Evolutionary conservation across 164 flowering plant genomes (phyloP).

Genomic region (Nelumbo lutea): DNA sequence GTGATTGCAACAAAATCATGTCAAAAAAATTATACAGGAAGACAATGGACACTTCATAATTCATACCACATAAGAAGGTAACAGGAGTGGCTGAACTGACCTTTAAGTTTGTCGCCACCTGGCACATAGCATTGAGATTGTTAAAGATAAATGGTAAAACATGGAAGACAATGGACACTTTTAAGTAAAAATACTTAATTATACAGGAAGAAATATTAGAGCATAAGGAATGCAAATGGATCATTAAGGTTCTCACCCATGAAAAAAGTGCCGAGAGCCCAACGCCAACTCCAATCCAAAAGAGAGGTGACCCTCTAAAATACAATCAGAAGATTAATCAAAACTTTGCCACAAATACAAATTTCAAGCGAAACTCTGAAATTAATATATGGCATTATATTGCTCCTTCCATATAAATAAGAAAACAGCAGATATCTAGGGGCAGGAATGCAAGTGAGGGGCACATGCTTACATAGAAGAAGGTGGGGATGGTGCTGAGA

Average conservation of each 20-base stretch:
- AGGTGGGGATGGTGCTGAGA: constrained; percentile 52
- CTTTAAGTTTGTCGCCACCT: constrained; percentile 62
- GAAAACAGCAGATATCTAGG: background rate
- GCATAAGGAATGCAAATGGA: background rate
- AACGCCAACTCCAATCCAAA: constrained; percentile 96
- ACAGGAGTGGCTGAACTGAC: constrained; percentile 34
- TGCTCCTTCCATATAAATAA: background rate
- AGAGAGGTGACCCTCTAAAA: constrained; percentile 83
- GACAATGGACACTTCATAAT: background rate
- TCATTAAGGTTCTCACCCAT: constrained; percentile 44
- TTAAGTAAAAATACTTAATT: background rate
- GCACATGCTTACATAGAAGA: constrained; percentile 47
- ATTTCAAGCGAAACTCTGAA: background rate
- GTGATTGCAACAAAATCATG: too few species aligned
- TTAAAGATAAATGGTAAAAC: constrained; percentile 3
- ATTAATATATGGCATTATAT: background rate
- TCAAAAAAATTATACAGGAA: too few species aligned
- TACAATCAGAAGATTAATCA: constrained; percentile 9
- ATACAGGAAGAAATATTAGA: background rate
- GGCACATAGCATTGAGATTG: constrained; percentile 21
- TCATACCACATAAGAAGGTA: constrained; percentile 14
- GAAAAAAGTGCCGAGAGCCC: constrained; percentile 87
- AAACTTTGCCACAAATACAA: background rate
- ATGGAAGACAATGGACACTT: background rate
- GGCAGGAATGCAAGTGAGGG: background rate